Evolutionary conservation across 2,329 filamentous ascomycete genomes (phyloP).

Genomic region (Xylariaceae sp.): DNA sequence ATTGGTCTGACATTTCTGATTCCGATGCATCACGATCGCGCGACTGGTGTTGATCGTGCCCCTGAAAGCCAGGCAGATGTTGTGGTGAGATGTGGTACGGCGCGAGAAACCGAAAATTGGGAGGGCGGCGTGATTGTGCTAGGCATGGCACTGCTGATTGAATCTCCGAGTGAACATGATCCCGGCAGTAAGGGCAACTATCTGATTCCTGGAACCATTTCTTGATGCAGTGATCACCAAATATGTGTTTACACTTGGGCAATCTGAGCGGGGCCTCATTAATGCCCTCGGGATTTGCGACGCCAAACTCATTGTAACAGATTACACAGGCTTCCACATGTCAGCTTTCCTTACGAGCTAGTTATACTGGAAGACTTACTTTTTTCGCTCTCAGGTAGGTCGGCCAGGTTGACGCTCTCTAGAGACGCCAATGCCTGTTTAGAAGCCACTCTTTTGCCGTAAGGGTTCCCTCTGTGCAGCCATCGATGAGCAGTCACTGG

Average conservation of each 20-base stretch:
- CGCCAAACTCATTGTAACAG: slow-evolving; percentile 59
- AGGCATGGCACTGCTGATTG: background rate
- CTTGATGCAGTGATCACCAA: slow-evolving; percentile 59
- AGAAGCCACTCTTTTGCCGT: slow-evolving; percentile 45
- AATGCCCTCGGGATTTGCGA: slow-evolving; percentile 52
- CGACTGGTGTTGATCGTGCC: slow-evolving; percentile 7
- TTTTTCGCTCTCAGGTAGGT: slow-evolving; percentile 42
- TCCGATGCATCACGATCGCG: slow-evolving; percentile 18
- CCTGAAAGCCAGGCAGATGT: slow-evolving; percentile 9
- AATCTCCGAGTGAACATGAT: slow-evolving; percentile 52
- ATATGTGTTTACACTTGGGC: slow-evolving; percentile 59
- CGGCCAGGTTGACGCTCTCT: slow-evolving; percentile 41
- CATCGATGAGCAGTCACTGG: slow-evolving; percentile 41
- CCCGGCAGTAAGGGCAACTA: slow-evolving; percentile 60
- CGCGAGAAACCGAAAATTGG: slow-evolving; percentile 25
- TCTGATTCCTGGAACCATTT: slow-evolving; percentile 60
- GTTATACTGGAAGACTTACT: slow-evolving; percentile 35
- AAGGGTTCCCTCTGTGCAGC: slow-evolving; percentile 38
- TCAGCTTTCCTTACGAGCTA: slow-evolving; percentile 11
- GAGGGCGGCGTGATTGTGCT: slow-evolving; percentile 2
- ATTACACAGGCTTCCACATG: slow-evolving; percentile 51
- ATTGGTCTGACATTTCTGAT: slow-evolving; percentile 13
- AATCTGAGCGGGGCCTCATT: slow-evolving; percentile 53
- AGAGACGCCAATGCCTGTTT: slow-evolving; percentile 43
- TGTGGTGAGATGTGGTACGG: slow-evolving; percentile 25